Evolutionary conservation across 2,329 filamentous ascomycete genomes (phyloP).

Genomic region (Pseudopithomyces chartarum): DNA sequence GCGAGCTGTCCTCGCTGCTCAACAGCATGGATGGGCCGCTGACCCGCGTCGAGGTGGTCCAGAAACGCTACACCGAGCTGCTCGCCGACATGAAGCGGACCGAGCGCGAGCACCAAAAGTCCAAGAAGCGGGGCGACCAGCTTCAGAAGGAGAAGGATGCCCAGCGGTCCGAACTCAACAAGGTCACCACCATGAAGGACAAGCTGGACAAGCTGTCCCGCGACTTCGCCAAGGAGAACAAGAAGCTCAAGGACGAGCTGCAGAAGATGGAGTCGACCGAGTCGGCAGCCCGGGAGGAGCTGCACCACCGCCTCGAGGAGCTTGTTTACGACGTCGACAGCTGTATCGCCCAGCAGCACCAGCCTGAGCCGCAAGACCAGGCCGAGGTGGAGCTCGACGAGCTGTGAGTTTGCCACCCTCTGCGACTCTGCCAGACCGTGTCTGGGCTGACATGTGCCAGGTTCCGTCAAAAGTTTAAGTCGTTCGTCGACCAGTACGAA

Average conservation of each 20-base stretch:
- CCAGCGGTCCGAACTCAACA: slow-evolving; percentile 83
- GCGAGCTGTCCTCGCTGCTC: slow-evolving; percentile 85
- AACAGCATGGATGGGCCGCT: slow-evolving; percentile 87
- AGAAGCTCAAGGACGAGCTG: slow-evolving; percentile 92
- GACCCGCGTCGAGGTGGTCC: slow-evolving; percentile 87
- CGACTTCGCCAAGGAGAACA: slow-evolving; percentile 95
- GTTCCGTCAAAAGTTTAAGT: slow-evolving; percentile 82
- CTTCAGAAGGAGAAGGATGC: slow-evolving; percentile 97
- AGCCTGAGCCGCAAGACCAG: slow-evolving; percentile 73
- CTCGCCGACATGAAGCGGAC: slow-evolving; percentile 93
- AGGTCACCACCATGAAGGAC: slow-evolving; percentile 88
- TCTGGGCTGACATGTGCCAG: slow-evolving; percentile 37
- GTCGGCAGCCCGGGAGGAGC: slow-evolving; percentile 78
- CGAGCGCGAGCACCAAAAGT: slow-evolving; percentile 92
- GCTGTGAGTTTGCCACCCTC: slow-evolving; percentile 64
- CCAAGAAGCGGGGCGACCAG: slow-evolving; percentile 92
- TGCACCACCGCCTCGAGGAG: slow-evolving; percentile 82
- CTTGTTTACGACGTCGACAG: slow-evolving; percentile 85
- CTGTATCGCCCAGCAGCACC: slow-evolving; percentile 84
- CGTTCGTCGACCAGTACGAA: slow-evolving; percentile 95
- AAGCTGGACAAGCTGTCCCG: slow-evolving; percentile 96
- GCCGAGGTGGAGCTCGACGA: slow-evolving; percentile 89
- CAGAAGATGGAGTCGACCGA: slow-evolving; percentile 87
- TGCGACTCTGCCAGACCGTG: neutral
- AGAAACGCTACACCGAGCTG: slow-evolving; percentile 89